Evolutionary conservation across 345 rosid genomes (phyloP).

Genomic region (Adansonia digitata): DNA sequence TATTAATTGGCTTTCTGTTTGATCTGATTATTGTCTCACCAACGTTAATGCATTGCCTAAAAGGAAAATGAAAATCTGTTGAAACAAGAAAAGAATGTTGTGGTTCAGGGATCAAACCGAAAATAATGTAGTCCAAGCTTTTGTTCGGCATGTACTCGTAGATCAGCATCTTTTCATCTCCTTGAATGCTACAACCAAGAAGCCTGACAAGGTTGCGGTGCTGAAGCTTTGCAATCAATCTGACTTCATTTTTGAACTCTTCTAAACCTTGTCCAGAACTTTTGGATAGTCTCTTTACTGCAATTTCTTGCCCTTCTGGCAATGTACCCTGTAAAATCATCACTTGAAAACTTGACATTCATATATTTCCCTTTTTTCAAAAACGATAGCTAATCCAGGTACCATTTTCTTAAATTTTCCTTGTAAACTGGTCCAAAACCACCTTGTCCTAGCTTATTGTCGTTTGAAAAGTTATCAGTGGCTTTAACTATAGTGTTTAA

Average conservation of each 20-base stretch:
- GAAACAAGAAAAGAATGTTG: no score
- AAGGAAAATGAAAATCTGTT: no score
- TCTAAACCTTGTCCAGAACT: constrained; percentile 17
- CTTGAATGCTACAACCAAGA: not conserved
- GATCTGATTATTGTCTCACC: constrained; percentile 23
- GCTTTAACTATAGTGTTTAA: constrained; percentile 20
- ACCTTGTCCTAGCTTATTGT: constrained; percentile 33
- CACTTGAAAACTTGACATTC: not conserved
- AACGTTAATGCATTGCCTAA: not conserved
- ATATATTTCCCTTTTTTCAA: not conserved
- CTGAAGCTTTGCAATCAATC: constrained; percentile 9
- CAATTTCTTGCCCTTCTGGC: constrained; percentile 30
- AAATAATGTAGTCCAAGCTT: constrained; percentile 8
- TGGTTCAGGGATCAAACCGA: not conserved
- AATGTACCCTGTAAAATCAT: constrained; percentile 24
- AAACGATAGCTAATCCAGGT: not conserved
- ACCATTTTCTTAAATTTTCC: constrained; percentile 18
- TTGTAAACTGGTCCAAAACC: constrained; percentile 42
- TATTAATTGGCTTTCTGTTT: constrained; percentile 13
- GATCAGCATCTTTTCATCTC: constrained; percentile 9
- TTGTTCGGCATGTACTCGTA: constrained; percentile 11
- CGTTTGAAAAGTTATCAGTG: constrained; percentile 20
- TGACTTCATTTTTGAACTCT: constrained; percentile 12
- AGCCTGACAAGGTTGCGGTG: constrained; percentile 13
- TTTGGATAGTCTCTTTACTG: constrained; percentile 37